Evolutionary conservation across 2,329 filamentous ascomycete genomes (phyloP).

Genomic region (Metarhizium sp.): DNA sequence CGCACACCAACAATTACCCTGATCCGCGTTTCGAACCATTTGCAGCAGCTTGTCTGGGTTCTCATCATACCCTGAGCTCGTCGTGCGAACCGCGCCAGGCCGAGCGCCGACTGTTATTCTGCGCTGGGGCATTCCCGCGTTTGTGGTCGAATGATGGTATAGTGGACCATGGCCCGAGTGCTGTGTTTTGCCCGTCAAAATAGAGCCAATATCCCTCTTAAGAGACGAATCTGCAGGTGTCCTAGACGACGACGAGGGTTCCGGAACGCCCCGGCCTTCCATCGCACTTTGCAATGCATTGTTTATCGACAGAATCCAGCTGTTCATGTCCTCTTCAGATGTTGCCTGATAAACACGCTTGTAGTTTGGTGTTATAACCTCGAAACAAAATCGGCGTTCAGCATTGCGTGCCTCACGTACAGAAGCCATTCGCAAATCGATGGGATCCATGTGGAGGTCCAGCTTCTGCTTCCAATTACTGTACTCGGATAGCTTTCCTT

Average conservation of each 20-base stretch:
- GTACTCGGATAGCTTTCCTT: slow-evolving; percentile 94
- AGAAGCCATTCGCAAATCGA: slow-evolving; percentile 92
- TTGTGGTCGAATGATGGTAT: slow-evolving; percentile 35
- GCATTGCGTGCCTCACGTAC: slow-evolving; percentile 92
- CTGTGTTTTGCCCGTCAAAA: slow-evolving; percentile 84
- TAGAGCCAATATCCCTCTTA: slow-evolving; percentile 81
- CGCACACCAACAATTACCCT: slow-evolving; percentile 88
- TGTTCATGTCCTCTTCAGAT: slow-evolving; percentile 95
- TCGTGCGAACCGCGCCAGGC: slow-evolving; percentile 59
- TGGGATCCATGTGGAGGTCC: slow-evolving; percentile 95
- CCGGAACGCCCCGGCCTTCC: slow-evolving; percentile 61
- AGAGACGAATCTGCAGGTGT: slow-evolving; percentile 44
- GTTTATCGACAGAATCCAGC: slow-evolving; percentile 93
- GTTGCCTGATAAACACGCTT: slow-evolving; percentile 97
- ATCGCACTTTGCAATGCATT: slow-evolving; percentile 95
- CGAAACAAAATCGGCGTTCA: slow-evolving; percentile 93
- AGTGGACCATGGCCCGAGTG: slow-evolving; percentile 50
- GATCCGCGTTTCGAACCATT: slow-evolving; percentile 78
- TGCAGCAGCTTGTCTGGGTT: slow-evolving; percentile 80
- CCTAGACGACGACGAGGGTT: slow-evolving; percentile 34
- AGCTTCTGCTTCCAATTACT: slow-evolving; percentile 98
- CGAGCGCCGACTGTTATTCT: slow-evolving; percentile 88
- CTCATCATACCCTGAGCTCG: slow-evolving; percentile 67
- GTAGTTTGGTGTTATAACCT: slow-evolving; percentile 93
- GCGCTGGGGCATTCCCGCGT: slow-evolving; percentile 56